Percentiles rank a stretch among this genome's conserved stretches.
These are phyloP conservation scores for Phytopythium oedochilum DNA, from an alignment of 352 stramenopile species.

Conservation along the genomic window DNA sequence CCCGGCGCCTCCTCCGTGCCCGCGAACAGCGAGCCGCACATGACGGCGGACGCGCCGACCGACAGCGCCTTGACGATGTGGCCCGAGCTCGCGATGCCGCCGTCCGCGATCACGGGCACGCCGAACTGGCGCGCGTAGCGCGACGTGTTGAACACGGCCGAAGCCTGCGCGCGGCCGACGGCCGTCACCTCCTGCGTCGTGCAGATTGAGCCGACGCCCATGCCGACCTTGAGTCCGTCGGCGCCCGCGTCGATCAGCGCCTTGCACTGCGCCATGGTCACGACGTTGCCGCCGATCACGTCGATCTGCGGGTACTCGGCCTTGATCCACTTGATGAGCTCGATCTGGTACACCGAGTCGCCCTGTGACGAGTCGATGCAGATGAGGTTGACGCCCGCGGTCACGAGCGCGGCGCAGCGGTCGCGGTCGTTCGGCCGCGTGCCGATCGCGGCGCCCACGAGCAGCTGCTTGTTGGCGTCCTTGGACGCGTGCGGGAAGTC, in stretches of 20 bases:
- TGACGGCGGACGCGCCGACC: constrained; percentile 97
- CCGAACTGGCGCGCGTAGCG: constrained; percentile 95
- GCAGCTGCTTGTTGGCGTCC: constrained; percentile 97
- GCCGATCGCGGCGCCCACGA: constrained; percentile 98
- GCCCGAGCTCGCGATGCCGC: constrained; percentile 97
- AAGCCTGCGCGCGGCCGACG: constrained; percentile 97
- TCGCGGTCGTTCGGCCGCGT: constrained; percentile 96
- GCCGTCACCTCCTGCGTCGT: constrained; percentile 99
- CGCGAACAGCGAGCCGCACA: constrained; percentile 99
- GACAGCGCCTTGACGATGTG: constrained; percentile 99
- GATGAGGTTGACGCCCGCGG: constrained; percentile 98
- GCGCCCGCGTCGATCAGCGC: constrained; percentile 98
- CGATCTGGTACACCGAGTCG: constrained; percentile 93
- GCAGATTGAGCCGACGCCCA: constrained; percentile 99
- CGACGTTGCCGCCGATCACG: constrained; percentile 99
- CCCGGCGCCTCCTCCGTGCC: constrained; percentile 99
- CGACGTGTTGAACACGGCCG: constrained; percentile 97
- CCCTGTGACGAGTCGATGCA: constrained; percentile 99
- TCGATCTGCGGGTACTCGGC: constrained; percentile 92
- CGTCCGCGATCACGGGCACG: constrained; percentile 98
- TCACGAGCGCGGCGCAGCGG: constrained; percentile 88
- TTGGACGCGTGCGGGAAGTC: constrained; percentile 97
- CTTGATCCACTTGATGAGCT: constrained; percentile 96
- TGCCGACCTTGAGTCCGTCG: constrained; percentile 99
- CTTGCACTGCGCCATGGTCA: constrained; percentile 97